Base-by-base conservation (phyloP, 176 grass and related monocot species). In the Phoenix roebelenii region DNA sequence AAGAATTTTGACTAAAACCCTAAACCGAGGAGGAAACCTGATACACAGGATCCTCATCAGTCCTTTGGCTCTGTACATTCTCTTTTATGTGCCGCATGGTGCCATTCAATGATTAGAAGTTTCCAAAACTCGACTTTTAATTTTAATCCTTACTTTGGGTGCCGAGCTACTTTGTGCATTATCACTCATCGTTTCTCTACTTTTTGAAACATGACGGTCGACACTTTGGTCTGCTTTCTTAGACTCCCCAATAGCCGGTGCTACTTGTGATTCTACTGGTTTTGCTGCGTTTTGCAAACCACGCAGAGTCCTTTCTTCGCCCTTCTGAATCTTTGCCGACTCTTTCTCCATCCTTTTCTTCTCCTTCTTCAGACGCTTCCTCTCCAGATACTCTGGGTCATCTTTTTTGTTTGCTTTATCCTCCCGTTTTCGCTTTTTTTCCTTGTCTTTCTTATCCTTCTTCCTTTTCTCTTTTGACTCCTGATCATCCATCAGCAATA, bases 261-360 rank as follows among this genome's bases (percentile, higher is more conserved):
- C 32, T 68, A 57, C 85, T 39, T 61, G 71, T 0, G 63, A 76
- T 20, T 51, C 69, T 20, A 72, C 63, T 70, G 65, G 61, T 75
- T 75, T 86, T 25, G 52, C n/a, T 55, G 55, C 55, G 56, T 67
- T 76, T 54, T 26, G 64, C 60, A 74, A 59, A 53, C 84, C 77
- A 10, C 59, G 72, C 19, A 54, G 63, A 83, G 32, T 69, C 58
- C 66, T 65, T 65, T 65, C 76, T 61, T 77, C 76, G 39, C 57
- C 70, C 61, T 78, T 84, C 61, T 83, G 59, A 76, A 73, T 91
- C 72, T 71, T 88, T 7, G 78, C 75, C 19, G 67, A 69, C 44
- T 97, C 92, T 76, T 91, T 91, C 69, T 97, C 93, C 84, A 82
- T 69, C 64, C 52, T 73, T 60, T 80, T 98, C 76, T 82, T 97